Evolutionary conservation across 192 early-diverging fungal species (phyloP), one percentile per base, ranked within the genome.

Genomic region (Backusella westeae): DNA sequence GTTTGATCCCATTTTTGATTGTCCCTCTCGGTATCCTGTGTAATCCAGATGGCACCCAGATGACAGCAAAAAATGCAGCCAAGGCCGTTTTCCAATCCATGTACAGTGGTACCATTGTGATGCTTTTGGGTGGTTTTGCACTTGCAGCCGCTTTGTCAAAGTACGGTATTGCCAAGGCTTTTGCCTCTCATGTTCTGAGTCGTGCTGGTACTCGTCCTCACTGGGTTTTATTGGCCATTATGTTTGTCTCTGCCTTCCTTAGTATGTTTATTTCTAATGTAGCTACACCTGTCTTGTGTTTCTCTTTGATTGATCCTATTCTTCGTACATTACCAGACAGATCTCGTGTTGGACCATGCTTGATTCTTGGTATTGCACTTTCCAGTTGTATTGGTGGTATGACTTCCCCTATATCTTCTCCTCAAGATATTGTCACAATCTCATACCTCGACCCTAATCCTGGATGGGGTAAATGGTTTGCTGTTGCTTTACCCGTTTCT

Each of bases 201-300:
- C 88, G 86, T 65, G 93, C 93, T 41, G 93, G 93, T 4, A 90
- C 87, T 7, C 82, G 86, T 52, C 91, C 93, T 34, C 85, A 87
- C 41, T 81, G 81, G 80, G 91, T 93, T 3, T 72, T 94, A 44
- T 79, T 94, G 35, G 87, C 92, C 66, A 91, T 91, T 76, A 94
- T 94, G 91, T 88, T 91, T 83, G 92, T 94, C 2, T 86, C 89
- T 74, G 89, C 86, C 7, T 89, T 94, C 79, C 84, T 90, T 3
- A 88, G 86, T 82, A 94, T 94, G 93, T 94, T 91, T 87, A 94
- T 94, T 66, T 89, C 87, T 72, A 94, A 94, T 80, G 93, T 94
- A 5, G 93, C 93, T 0, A 91, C 93, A 15, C 93, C 93, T 3
- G 93, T 93, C 10, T 78, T 94, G 35, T 94, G 92, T 83, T 93